A percentile compares a stretch with the other conserved stretches of the same genome.
Evolutionary conservation across 371 early-diverging fungal species (phyloP).

Genomic region (Cokeromyces recurvatus): DNA sequence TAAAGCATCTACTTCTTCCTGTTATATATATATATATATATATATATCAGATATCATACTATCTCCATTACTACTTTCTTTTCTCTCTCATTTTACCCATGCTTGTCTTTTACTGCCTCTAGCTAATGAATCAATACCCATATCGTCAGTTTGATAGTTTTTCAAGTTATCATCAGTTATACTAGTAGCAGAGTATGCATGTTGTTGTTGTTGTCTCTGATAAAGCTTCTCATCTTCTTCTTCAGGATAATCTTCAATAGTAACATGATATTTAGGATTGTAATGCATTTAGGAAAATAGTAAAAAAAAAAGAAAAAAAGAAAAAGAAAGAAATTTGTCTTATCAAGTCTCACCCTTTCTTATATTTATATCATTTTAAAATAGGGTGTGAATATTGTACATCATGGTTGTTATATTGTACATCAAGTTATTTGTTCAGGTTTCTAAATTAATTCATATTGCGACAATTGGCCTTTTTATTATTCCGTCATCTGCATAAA

Average conservation of each 20-base stretch:
- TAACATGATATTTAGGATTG: slow-evolving; percentile 11
- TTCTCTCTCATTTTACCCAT: slow-evolving; percentile 2
- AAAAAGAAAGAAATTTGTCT: no score
- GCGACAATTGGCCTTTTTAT: no score
- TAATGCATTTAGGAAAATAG: not conserved
- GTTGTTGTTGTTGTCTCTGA: not conserved
- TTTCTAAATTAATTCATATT: no score
- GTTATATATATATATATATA: no score
- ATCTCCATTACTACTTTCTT: not conserved
- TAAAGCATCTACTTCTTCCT: slow-evolving; percentile 12
- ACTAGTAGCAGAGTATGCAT: not conserved
- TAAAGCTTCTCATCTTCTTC: slow-evolving; percentile 4
- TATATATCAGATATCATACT: not conserved
- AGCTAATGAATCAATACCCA: no score
- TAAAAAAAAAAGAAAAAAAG: slow-evolving; percentile 1
- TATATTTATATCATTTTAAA: no score
- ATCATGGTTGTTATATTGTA: no score
- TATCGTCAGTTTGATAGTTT: not conserved
- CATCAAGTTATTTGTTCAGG: no score
- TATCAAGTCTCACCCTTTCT: no score
- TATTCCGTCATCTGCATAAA: no score
- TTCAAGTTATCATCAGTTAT: slow-evolving; percentile 1
- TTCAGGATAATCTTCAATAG: slow-evolving; percentile 15
- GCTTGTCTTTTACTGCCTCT: slow-evolving; percentile 7
- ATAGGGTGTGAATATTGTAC: no score